phyloP scores from a whole-genome alignment of 2,329 filamentous ascomycete genomes.

The Pseudogymnoascus sp. region DNA sequence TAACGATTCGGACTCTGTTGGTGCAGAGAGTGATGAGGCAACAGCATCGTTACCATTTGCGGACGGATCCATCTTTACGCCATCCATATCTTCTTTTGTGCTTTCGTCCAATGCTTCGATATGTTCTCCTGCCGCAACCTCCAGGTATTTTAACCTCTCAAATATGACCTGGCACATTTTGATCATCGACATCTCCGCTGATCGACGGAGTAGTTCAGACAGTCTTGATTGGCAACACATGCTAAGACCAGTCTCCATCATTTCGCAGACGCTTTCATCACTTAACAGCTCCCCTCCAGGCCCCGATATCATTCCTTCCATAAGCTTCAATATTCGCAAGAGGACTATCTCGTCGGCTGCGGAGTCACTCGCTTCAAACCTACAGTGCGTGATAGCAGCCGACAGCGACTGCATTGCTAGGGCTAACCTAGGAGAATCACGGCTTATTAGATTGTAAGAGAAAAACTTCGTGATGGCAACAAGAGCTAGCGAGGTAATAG shows the following conservation, averaged over 20 bases:
- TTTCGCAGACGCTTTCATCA: constrained; percentile 96
- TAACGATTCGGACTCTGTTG: constrained; percentile 20
- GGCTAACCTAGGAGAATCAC: constrained; percentile 75
- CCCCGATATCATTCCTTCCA: constrained; percentile 97
- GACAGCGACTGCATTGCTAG: constrained; percentile 92
- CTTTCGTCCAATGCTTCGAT: constrained; percentile 57
- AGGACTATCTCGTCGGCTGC: constrained; percentile 93
- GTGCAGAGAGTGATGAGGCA: constrained; percentile 42
- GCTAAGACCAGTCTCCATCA: constrained; percentile 96
- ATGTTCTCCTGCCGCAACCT: constrained; percentile 64
- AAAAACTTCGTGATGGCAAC: constrained; percentile 95
- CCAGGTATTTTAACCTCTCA: constrained; percentile 79
- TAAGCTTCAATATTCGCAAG: constrained; percentile 86
- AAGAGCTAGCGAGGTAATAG: constrained; percentile 89
- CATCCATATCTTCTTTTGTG: constrained; percentile 61
- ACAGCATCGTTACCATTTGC: constrained; percentile 57
- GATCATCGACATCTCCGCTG: constrained; percentile 94
- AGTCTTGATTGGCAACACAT: constrained; percentile 94
- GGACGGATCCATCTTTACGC: constrained; percentile 76
- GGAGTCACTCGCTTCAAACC: constrained; percentile 93
- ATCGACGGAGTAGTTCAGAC: constrained; percentile 81
- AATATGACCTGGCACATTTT: constrained; percentile 99
- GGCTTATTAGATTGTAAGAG: constrained; percentile 83
- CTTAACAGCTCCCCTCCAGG: constrained; percentile 89
- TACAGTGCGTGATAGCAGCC: constrained; percentile 91